These are phyloP conservation scores for Eleusine indica DNA, from an alignment of 176 grass and related monocot species.

Conservation along the genomic window DNA sequence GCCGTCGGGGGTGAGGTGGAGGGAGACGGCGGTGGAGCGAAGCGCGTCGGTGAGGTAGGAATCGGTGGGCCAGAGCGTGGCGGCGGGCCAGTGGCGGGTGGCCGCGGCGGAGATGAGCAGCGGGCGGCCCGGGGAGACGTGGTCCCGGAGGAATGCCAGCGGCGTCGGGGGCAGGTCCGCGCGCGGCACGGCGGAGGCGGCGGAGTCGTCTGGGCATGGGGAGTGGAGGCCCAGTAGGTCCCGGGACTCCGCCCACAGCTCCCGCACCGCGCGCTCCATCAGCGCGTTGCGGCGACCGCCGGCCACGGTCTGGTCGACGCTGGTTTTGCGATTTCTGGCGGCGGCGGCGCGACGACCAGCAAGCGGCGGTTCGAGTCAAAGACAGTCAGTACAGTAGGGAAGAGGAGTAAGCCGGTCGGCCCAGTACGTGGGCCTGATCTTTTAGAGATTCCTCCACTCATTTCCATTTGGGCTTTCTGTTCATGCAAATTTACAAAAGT, in stretches of 20 bases:
- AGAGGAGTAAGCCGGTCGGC: background rate
- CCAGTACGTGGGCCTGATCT: background rate
- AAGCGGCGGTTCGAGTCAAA: background rate
- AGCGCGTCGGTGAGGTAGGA: constrained; percentile 73
- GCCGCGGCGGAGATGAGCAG: constrained; percentile 70
- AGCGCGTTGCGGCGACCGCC: background rate
- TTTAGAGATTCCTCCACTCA: background rate
- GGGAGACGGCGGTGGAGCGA: constrained; percentile 58
- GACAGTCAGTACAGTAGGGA: no score
- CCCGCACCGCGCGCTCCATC: constrained; percentile 62
- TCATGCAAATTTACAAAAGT: background rate
- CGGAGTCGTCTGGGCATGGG: background rate
- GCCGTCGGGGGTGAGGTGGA: constrained; percentile 87
- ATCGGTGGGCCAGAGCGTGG: constrained; percentile 65
- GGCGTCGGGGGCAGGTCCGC: constrained; percentile 60
- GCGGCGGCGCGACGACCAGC: background rate
- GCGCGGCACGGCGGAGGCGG: constrained; percentile 42
- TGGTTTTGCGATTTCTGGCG: constrained; percentile 9
- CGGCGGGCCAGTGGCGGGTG: constrained; percentile 79
- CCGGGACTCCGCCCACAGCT: constrained; percentile 81
- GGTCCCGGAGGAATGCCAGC: constrained; percentile 78
- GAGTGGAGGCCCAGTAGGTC: constrained; percentile 62
- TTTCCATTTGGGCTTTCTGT: background rate
- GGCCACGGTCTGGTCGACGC: background rate
- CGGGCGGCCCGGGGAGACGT: constrained; percentile 71